phyloP scores from a whole-genome alignment of 352 stramenopile genomes.

The Phytopythium helicoides region DNA sequence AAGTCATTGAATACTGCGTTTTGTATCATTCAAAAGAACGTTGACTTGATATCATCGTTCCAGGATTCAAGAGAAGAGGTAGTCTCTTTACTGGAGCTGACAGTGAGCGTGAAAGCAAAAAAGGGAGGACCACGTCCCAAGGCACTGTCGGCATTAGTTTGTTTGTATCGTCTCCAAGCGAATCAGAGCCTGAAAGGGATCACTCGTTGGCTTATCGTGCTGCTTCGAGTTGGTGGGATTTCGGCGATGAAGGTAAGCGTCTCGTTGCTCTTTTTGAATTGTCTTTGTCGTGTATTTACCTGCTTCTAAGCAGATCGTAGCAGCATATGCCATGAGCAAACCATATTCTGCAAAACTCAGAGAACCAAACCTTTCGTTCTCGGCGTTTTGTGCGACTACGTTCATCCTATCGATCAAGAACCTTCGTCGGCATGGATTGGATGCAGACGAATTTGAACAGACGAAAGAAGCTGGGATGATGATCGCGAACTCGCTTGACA shows the following conservation, averaged over 20 bases:
- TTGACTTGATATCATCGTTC: neutral
- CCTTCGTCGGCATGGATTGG: too few relatives aligned
- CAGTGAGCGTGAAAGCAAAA: conserved; percentile 9
- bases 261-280: neutral
- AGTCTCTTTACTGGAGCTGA: conserved; percentile 28
- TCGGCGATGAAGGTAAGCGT: conserved; percentile 40
- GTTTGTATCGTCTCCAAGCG: conserved; percentile 28
- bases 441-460: too few relatives aligned
- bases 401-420: too few relatives aligned
- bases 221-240: conserved; percentile 32
- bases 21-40: conserved; percentile 4
- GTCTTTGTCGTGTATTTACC: neutral
- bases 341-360: neutral
- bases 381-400: too few relatives aligned
- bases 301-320: neutral
- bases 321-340: neutral
- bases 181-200: conserved; percentile 18
- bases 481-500: too few relatives aligned
- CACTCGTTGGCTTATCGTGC: conserved; percentile 30
- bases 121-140: conserved; percentile 24
- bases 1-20: conserved; percentile 28
- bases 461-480: too few relatives aligned
- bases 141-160: conserved; percentile 27
- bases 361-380: too few relatives aligned
- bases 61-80: conserved; percentile 6